Conservation (phyloP, 176 grass and related monocot genomes). For the maize (Zea mays) region DNA sequence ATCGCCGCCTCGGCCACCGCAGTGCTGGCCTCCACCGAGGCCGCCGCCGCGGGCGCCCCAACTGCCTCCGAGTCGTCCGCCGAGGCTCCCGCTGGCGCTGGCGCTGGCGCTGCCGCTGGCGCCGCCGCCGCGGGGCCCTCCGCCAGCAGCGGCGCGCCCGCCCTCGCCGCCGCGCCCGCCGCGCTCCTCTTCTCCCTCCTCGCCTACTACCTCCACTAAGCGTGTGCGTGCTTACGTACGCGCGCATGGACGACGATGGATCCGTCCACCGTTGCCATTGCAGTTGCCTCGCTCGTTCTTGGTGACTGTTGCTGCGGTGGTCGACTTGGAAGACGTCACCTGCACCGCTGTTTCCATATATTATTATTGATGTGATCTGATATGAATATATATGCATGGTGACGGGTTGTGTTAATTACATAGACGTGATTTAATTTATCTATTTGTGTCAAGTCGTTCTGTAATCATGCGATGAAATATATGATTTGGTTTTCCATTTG, state of each 20-base stretch:
- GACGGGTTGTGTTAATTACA: not conserved
- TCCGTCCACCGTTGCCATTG: not conserved
- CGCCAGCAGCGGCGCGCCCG: not conserved
- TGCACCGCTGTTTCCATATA: not conserved
- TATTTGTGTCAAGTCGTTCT: not conserved
- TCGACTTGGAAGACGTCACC: not conserved
- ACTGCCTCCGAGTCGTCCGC: conserved; percentile 1
- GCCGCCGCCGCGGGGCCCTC: not conserved
- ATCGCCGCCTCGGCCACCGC: conserved; percentile 6
- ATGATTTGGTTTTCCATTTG: not conserved
- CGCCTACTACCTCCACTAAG: conserved; percentile 52
- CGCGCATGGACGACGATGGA: not conserved
- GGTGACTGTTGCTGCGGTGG: not conserved
- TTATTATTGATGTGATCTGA: not conserved
- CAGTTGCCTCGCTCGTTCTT: not conserved
- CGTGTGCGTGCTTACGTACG: not conserved
- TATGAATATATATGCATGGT: not conserved
- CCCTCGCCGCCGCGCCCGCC: not conserved
- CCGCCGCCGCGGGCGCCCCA: not conserved
- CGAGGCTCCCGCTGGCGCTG: not conserved
- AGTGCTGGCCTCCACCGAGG: conserved; percentile 25
- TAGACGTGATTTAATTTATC: not conserved
- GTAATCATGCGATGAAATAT: conserved; percentile 5
- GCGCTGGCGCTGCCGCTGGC: not conserved
- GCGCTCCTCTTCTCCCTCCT: conserved; percentile 44